Percentiles rank a stretch among this genome's conserved stretches.
Conservation (phyloP, 352 stramenopile genomes). For the Phytophthora quininea region DNA sequence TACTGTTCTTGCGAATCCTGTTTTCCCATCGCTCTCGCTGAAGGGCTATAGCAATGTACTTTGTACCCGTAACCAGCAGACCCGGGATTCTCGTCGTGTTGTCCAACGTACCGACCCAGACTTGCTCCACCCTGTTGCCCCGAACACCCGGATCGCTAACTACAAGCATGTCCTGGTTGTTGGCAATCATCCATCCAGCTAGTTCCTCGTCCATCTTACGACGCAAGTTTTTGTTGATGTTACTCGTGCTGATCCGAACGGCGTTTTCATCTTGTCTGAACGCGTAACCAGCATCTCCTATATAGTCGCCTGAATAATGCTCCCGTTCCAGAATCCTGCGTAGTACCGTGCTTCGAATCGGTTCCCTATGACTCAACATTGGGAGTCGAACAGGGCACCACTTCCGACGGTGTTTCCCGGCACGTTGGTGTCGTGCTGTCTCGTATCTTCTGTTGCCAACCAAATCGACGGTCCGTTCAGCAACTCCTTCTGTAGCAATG, state of each 20-base stretch:
- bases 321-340: not conserved
- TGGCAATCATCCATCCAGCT: constrained; percentile 2
- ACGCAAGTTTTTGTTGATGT: constrained; percentile 5
- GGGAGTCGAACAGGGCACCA: no score
- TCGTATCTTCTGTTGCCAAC: no score
- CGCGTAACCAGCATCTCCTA: not conserved
- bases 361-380: no score
- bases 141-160: constrained; percentile 2
- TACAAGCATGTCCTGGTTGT: not conserved
- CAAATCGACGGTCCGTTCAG: no score
- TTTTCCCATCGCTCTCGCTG: constrained; percentile 5
- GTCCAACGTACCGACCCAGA: not conserved
- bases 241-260: not conserved
- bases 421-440: no score
- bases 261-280: not conserved
- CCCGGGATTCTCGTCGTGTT: not conserved
- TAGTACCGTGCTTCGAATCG: not conserved
- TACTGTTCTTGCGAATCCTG: not conserved
- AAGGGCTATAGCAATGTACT: not conserved
- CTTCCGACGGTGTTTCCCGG: no score
- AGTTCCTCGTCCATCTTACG: constrained; percentile 6
- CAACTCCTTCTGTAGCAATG: no score
- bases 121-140: not conserved
- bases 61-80: not conserved
- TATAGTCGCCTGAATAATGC: not conserved